These are phyloP conservation scores for Turritis glabra DNA, from an alignment of 345 rosid species.

Conservation along the genomic window DNA sequence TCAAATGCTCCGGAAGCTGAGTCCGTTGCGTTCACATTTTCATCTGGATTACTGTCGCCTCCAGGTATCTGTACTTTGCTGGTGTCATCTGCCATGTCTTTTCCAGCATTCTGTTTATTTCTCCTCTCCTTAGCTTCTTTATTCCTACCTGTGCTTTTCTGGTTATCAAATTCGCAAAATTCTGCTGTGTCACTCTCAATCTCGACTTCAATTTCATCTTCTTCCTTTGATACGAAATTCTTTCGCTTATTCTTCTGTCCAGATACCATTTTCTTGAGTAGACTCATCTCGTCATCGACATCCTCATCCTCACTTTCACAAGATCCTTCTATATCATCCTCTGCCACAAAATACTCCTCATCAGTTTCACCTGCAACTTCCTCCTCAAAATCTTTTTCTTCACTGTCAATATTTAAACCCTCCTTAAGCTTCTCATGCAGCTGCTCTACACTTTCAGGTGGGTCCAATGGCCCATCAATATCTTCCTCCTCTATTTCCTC, in stretches of 20 bases:
- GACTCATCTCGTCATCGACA: conserved; percentile 48
- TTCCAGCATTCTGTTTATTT: conserved; percentile 42
- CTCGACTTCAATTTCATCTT: conserved; percentile 42
- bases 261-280: conserved; percentile 71
- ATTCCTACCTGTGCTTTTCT: conserved; percentile 53
- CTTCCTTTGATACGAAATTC: conserved; percentile 38
- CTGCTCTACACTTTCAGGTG: conserved; percentile 45
- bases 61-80: conserved; percentile 32
- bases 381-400: conserved; percentile 34
- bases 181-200: conserved; percentile 45
- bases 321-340: conserved; percentile 33
- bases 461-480: conserved; percentile 31
- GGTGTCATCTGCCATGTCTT: conserved; percentile 34
- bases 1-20: conserved; percentile 32
- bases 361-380: conserved; percentile 37
- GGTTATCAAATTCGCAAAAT: conserved; percentile 45
- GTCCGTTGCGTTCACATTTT: conserved; percentile 31
- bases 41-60: conserved; percentile 38
- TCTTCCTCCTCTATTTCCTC: conserved; percentile 37
- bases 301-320: conserved; percentile 43
- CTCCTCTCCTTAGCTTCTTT: conserved; percentile 52
- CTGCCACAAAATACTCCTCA: conserved; percentile 41
- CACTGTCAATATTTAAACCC: conserved; percentile 42
- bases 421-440: conserved; percentile 51
- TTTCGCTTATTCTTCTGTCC: conserved; percentile 53